These are phyloP conservation scores for Raddia distichophylla DNA, from an alignment of 176 grass and related monocot species.

Conservation along the genomic window DNA sequence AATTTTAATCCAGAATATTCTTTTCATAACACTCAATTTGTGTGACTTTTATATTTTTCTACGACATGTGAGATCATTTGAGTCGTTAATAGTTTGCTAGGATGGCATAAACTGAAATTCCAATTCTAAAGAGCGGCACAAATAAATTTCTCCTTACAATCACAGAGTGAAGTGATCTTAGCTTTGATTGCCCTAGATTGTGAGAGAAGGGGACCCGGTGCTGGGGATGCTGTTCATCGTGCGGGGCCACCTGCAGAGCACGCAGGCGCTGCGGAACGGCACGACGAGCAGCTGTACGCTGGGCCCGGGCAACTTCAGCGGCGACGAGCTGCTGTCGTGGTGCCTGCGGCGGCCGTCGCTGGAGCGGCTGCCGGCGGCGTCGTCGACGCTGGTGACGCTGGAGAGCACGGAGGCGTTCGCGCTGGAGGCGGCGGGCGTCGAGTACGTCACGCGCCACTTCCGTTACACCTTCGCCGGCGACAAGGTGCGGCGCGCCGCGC, in stretches of 20 bases:
- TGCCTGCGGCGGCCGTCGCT: conserved; percentile 78
- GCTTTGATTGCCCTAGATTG: not conserved
- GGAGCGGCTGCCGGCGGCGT: conserved; percentile 77
- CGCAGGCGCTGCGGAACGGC: conserved; percentile 74
- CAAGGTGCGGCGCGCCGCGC: conserved; percentile 68
- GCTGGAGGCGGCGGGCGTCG: conserved; percentile 71
- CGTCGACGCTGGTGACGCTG: conserved; percentile 65
- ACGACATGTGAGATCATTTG: too few species aligned
- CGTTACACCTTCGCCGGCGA: conserved; percentile 87
- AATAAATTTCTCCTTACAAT: too few species aligned
- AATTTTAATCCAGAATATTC: too few species aligned
- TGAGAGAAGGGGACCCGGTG: conserved; percentile 74
- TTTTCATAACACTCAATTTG: too few species aligned
- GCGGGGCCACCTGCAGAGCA: conserved; percentile 79
- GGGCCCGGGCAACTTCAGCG: conserved; percentile 86
- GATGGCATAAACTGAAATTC: too few species aligned
- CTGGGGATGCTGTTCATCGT: conserved; percentile 90
- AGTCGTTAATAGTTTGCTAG: too few species aligned
- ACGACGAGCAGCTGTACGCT: conserved; percentile 79
- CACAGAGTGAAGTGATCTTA: not conserved
- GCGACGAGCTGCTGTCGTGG: conserved; percentile 95
- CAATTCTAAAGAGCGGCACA: too few species aligned
- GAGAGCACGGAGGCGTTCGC: conserved; percentile 90
- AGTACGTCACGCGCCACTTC: conserved; percentile 96
- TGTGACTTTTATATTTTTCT: too few species aligned